A percentile compares a stretch with the other conserved stretches of the same genome.
phyloP scores from a whole-genome alignment of 148 eudicot species.

The Chenopodium quinoa region DNA sequence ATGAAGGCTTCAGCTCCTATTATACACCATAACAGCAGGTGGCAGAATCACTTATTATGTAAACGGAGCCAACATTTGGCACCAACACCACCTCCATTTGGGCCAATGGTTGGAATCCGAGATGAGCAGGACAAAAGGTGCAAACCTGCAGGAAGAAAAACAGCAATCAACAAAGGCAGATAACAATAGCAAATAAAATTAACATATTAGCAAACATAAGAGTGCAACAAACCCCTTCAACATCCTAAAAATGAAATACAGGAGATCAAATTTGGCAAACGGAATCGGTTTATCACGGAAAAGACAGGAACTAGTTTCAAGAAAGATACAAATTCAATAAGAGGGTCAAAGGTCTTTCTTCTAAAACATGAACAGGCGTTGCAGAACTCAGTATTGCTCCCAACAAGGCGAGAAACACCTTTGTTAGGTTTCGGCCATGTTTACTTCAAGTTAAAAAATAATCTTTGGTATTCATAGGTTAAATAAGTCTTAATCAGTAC shows the following conservation, averaged over 20 bases:
- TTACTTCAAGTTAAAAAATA: too few species aligned
- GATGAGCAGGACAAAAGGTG: background rate
- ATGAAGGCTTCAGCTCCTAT: too few species aligned
- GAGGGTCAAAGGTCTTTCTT: background rate
- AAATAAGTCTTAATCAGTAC: too few species aligned
- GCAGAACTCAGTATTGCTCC: background rate
- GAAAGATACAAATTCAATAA: background rate
- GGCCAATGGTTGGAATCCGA: background rate
- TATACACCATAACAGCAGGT: background rate
- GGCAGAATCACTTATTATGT: background rate
- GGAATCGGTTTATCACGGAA: background rate
- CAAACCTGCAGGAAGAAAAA: slow-evolving; percentile 8
- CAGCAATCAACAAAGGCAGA: background rate
- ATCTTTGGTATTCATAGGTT: too few species aligned
- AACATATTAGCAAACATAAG: background rate
- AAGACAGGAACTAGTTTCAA: background rate
- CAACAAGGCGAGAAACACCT: too few species aligned
- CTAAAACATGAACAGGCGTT: background rate
- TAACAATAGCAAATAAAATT: background rate
- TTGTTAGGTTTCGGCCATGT: too few species aligned
- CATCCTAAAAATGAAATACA: background rate
- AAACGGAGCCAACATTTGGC: background rate
- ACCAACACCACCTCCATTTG: background rate
- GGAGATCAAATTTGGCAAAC: background rate
- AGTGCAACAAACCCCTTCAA: background rate